A percentile compares a stretch with the other conserved stretches of the same genome.
Evolutionary conservation across 306 rosid species (phyloP).

Genomic region (Crotalaria pallida): DNA sequence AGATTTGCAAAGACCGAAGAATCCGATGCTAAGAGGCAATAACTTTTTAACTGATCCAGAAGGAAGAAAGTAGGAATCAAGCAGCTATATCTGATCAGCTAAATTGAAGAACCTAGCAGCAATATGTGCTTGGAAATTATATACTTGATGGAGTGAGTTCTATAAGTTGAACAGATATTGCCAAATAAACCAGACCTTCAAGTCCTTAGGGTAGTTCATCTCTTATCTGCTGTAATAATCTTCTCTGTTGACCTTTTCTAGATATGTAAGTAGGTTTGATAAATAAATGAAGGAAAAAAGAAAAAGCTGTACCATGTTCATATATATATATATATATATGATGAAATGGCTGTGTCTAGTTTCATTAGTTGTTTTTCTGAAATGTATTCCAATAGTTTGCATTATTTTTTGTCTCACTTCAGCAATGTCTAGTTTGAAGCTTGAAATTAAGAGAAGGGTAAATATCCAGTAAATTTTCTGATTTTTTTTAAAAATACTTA

Average conservation of each 20-base stretch:
- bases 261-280: slow-evolving; percentile 70
- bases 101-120: slow-evolving; percentile 24
- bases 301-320: slow-evolving; percentile 22
- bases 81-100: slow-evolving; percentile 34
- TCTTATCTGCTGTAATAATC: slow-evolving; percentile 37
- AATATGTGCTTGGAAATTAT: slow-evolving; percentile 8
- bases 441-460: neutral
- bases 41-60: slow-evolving; percentile 19
- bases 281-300: slow-evolving; percentile 41
- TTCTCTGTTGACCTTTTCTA: slow-evolving; percentile 27
- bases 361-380: neutral
- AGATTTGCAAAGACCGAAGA: slow-evolving; percentile 95
- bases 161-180: slow-evolving; percentile 18
- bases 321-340: slow-evolving; percentile 33
- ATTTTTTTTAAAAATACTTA: too few species aligned
- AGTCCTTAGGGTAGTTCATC: slow-evolving; percentile 21
- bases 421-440: neutral
- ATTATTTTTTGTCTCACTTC: neutral
- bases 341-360: slow-evolving; percentile 22
- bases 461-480: neutral
- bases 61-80: slow-evolving; percentile 29
- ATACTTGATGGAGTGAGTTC: slow-evolving; percentile 10
- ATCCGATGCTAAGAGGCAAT: slow-evolving; percentile 51
- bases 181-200: slow-evolving; percentile 31
- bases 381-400: neutral